These are phyloP conservation scores for Forsythia viridissima DNA, from an alignment of 257 asterid genomes.

Conservation along the genomic window DNA sequence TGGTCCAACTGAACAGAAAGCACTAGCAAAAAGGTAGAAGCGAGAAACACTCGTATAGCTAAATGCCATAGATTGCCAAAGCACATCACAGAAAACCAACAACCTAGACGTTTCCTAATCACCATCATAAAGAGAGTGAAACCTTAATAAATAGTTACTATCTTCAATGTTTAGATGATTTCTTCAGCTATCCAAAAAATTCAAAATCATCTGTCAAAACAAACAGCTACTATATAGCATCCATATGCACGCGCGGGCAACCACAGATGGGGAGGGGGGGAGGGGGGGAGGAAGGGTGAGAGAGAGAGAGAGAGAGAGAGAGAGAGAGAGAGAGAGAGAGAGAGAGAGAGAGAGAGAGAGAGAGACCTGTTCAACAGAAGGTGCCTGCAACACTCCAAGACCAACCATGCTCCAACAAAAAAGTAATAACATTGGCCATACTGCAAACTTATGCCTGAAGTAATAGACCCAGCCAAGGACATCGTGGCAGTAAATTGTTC, in stretches of 20 bases:
- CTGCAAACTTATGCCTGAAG: constrained; percentile 62
- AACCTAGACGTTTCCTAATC: neutral
- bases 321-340: constrained; percentile 16
- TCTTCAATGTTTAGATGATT: neutral
- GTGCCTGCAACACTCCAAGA: constrained; percentile 83
- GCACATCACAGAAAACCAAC: neutral
- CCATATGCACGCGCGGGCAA: too few species aligned
- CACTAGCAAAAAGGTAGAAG: too few species aligned
- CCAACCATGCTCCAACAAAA: constrained; percentile 80
- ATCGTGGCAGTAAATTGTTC: constrained; percentile 44
- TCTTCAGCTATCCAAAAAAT: neutral
- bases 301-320: constrained; percentile 25
- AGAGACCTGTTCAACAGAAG: constrained; percentile 61
- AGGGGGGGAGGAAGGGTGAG: constrained; percentile 1
- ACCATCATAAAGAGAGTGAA: neutral
- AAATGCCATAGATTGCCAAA: neutral
- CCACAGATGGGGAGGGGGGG: neutral
- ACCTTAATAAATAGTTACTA: too few species aligned
- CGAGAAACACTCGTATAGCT: too few species aligned
- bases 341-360: constrained; percentile 19
- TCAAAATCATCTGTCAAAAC: neutral
- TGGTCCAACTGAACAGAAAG: too few species aligned
- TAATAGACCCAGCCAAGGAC: constrained; percentile 54
- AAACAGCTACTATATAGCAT: too few species aligned
- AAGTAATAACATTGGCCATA: constrained; percentile 67